These are phyloP conservation scores for Lepiota venenata DNA, from an alignment of 768 basidiomycete species.

Conservation along the genomic window DNA sequence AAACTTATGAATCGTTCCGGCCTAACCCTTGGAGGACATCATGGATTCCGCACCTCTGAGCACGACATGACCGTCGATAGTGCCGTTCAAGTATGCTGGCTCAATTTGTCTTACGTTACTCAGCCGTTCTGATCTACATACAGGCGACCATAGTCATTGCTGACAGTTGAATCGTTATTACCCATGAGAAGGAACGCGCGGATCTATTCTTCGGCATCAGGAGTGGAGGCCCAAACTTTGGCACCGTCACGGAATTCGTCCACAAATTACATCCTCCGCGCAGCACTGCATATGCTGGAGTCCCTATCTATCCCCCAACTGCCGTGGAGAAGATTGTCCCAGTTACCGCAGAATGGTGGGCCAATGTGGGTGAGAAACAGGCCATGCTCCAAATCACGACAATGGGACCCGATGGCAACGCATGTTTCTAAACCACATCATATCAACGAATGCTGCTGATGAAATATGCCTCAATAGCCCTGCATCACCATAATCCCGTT, in stretches of 20 bases:
- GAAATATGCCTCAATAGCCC: slow-evolving; percentile 25
- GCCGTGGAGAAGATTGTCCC: slow-evolving; percentile 28
- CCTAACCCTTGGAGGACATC: slow-evolving; percentile 52
- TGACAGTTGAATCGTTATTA: slow-evolving; percentile 36
- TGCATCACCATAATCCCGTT: slow-evolving; percentile 32
- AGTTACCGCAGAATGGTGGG: slow-evolving; percentile 35
- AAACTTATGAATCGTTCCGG: too few species aligned
- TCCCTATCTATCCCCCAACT: slow-evolving; percentile 31
- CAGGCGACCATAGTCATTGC: slow-evolving; percentile 46
- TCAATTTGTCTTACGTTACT: neutral
- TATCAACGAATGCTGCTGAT: too few species aligned
- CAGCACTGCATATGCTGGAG: slow-evolving; percentile 42
- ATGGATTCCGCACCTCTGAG: slow-evolving; percentile 45
- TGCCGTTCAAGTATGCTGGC: slow-evolving; percentile 29
- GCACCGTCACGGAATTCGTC: slow-evolving; percentile 55
- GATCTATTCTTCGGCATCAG: slow-evolving; percentile 54
- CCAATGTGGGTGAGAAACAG: slow-evolving; percentile 34
- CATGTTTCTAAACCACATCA: too few species aligned
- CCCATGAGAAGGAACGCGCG: slow-evolving; percentile 30
- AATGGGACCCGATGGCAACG: too few species aligned
- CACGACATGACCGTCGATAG: slow-evolving; percentile 49
- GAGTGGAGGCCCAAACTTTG: slow-evolving; percentile 54
- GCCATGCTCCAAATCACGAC: slow-evolving; percentile 19
- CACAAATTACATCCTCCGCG: slow-evolving; percentile 47
- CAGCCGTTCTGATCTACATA: too few species aligned